Conservation (phyloP, 2,329 filamentous ascomycete species). For the Graphiopsis chlorocephala region DNA sequence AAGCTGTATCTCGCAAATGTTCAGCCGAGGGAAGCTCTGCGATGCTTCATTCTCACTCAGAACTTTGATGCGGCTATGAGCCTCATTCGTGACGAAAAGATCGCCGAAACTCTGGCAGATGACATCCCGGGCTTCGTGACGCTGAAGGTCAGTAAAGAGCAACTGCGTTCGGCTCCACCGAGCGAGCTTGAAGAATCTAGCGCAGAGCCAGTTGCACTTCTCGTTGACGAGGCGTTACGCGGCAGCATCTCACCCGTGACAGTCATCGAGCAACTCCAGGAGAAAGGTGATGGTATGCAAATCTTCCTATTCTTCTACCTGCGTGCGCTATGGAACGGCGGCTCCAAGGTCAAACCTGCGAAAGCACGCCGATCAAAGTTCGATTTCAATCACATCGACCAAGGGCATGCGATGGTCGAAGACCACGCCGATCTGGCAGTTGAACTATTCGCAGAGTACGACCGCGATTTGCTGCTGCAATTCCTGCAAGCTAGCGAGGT, state of each 20-base stretch:
- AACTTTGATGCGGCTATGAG: slow-evolving; percentile 87
- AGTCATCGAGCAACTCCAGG: slow-evolving; percentile 75
- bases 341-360: slow-evolving; percentile 31
- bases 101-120: slow-evolving; percentile 85
- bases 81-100: slow-evolving; percentile 80
- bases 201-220: slow-evolving; percentile 76
- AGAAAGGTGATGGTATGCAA: slow-evolving; percentile 56
- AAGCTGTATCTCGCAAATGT: slow-evolving; percentile 80
- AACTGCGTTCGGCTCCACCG: slow-evolving; percentile 62
- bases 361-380: slow-evolving; percentile 25
- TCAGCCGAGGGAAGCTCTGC: slow-evolving; percentile 77
- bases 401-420: slow-evolving; percentile 68
- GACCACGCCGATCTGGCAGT: slow-evolving; percentile 84
- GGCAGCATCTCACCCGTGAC: slow-evolving; percentile 75
- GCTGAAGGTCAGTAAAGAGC: slow-evolving; percentile 74
- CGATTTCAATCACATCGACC: slow-evolving; percentile 40
- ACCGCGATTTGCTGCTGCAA: slow-evolving; percentile 76
- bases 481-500: slow-evolving; percentile 78
- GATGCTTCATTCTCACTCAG: slow-evolving; percentile 84
- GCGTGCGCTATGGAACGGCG: slow-evolving; percentile 75
- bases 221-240: slow-evolving; percentile 87
- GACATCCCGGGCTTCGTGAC: slow-evolving; percentile 87
- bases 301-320: slow-evolving; percentile 92
- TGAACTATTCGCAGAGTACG: slow-evolving; percentile 79
- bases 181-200: slow-evolving; percentile 76